phyloP scores from a whole-genome alignment of 768 basidiomycete genomes.

The Vararia minispora region DNA sequence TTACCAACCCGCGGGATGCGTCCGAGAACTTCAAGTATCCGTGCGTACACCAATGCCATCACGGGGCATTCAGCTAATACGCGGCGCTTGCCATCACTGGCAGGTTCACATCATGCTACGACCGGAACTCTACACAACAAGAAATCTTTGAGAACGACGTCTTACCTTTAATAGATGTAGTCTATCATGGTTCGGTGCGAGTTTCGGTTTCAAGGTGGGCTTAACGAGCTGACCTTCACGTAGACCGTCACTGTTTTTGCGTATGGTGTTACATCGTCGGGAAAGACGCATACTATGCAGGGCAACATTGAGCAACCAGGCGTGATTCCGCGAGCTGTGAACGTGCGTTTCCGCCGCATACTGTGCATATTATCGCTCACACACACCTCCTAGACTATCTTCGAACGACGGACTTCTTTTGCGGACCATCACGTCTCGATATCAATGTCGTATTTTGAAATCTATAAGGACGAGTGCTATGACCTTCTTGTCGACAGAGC shows the following conservation, averaged over 20 bases:
- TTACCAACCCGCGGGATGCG: constrained; percentile 60
- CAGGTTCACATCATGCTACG: constrained; percentile 72
- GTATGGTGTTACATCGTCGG: constrained; percentile 85
- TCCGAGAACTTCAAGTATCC: constrained; percentile 71
- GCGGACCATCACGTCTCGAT: constrained; percentile 31
- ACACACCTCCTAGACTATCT: constrained; percentile 5
- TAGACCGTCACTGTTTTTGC: constrained; percentile 84
- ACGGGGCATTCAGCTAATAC: background rate
- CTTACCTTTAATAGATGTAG: constrained; percentile 65
- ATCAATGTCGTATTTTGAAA: constrained; percentile 74
- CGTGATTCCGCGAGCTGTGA: constrained; percentile 75
- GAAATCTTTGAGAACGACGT: constrained; percentile 73
- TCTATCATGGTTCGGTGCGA: constrained; percentile 65
- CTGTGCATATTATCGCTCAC: background rate
- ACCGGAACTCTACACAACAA: constrained; percentile 55
- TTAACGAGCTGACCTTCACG: background rate
- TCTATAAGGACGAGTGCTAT: constrained; percentile 87
- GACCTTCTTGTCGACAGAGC: constrained; percentile 71
- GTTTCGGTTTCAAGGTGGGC: background rate
- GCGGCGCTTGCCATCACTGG: background rate
- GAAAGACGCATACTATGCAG: constrained; percentile 93
- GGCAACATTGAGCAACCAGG: constrained; percentile 65
- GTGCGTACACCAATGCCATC: constrained; percentile 26
- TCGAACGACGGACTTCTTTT: constrained; percentile 10
- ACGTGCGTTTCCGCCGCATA: constrained; percentile 29